Evolutionary conservation across 2,329 filamentous ascomycete species (phyloP).

Genomic region (Botryotinia globosa): DNA sequence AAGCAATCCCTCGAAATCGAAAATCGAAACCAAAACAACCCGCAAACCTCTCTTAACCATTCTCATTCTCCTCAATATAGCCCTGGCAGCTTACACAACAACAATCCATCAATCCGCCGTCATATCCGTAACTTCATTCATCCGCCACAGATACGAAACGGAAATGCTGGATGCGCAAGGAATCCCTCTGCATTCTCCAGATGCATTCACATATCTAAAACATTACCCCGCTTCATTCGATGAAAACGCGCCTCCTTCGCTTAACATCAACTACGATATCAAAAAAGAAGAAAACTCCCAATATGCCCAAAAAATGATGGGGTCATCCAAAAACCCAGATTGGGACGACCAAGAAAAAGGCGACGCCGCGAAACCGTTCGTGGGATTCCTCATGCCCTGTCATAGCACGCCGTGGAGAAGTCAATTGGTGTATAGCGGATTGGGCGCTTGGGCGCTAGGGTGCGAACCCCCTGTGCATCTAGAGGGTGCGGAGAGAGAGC

Average conservation of each 20-base stretch:
- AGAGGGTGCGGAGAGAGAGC: slow-evolving; percentile 55
- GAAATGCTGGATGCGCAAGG: slow-evolving; percentile 48
- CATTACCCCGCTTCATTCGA: slow-evolving; percentile 1
- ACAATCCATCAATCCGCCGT: slow-evolving; percentile 78
- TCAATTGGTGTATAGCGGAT: slow-evolving; percentile 71
- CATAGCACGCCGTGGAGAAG: slow-evolving; percentile 95
- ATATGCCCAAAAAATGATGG: neutral
- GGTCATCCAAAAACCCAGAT: slow-evolving; percentile 15
- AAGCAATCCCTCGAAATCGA: slow-evolving; percentile 18
- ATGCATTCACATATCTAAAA: slow-evolving; percentile 21
- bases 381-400: slow-evolving; percentile 89
- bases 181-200: slow-evolving; percentile 31
- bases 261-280: slow-evolving; percentile 2
- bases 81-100: slow-evolving; percentile 71
- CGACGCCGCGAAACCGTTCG: slow-evolving; percentile 47
- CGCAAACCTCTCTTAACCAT: slow-evolving; percentile 55
- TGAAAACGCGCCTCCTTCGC: neutral
- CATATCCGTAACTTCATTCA: slow-evolving; percentile 68
- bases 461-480: slow-evolving; percentile 84
- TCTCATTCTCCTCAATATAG: slow-evolving; percentile 63
- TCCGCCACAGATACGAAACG: slow-evolving; percentile 70
- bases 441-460: slow-evolving; percentile 79
- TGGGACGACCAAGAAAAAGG: neutral
- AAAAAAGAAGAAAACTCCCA: slow-evolving; percentile 14
- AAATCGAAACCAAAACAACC: slow-evolving; percentile 29